These are phyloP conservation scores for Naganishia vishniacii DNA, from an alignment of 768 basidiomycete species.

Conservation along the genomic window DNA sequence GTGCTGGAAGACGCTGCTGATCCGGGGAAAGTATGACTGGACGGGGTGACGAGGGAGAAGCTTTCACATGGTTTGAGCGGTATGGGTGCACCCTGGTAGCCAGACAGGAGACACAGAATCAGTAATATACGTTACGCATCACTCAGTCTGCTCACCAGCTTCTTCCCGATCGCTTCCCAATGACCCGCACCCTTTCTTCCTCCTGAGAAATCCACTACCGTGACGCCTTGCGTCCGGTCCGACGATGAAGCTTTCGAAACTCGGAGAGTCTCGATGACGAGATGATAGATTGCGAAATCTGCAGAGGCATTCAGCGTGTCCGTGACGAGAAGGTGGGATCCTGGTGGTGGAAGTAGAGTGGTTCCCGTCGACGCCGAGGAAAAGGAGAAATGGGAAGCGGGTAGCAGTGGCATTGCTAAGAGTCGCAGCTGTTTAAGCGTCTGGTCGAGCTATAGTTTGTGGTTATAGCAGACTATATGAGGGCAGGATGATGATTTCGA, in stretches of 20 bases:
- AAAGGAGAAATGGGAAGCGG: constrained; percentile 11
- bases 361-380: not conserved
- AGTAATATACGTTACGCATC: too few species aligned
- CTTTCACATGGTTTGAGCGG: constrained; percentile 4
- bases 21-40: constrained; percentile 34
- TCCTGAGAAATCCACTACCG: constrained; percentile 39
- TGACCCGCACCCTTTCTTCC: constrained; percentile 33
- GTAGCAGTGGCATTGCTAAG: not conserved
- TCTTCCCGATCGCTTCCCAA: constrained; percentile 40
- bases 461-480: too few species aligned
- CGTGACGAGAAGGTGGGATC: constrained; percentile 39
- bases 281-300: constrained; percentile 39
- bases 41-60: constrained; percentile 16
- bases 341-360: constrained; percentile 32
- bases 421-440: too few species aligned
- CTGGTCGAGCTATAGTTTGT: too few species aligned
- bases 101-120: not conserved
- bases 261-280: constrained; percentile 31
- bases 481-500: too few species aligned
- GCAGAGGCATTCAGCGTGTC: constrained; percentile 38
- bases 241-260: not conserved
- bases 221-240: constrained; percentile 21
- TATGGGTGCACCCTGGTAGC: constrained; percentile 13
- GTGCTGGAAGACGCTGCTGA: constrained; percentile 24
- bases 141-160: constrained; percentile 36